phyloP scores from a whole-genome alignment of 1,284 basidiomycete genomes.

The Sporisorium exsertum region DNA sequence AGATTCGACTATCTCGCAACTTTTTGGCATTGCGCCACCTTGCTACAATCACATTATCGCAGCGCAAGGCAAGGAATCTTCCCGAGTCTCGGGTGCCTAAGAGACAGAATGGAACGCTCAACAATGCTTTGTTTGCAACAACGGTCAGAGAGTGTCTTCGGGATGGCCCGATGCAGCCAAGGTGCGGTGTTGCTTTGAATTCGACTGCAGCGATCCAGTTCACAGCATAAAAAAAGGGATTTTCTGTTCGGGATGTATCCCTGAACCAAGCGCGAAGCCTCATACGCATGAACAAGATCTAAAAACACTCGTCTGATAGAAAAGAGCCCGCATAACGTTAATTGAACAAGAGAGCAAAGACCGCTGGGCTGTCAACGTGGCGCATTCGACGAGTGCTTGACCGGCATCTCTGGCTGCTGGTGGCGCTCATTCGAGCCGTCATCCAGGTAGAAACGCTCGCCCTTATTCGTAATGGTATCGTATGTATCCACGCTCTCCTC shows the following conservation, averaged over 20 bases:
- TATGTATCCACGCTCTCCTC: slow-evolving; percentile 28
- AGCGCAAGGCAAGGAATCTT: too few species aligned
- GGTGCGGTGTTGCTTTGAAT: not conserved
- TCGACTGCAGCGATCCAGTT: slow-evolving; percentile 2
- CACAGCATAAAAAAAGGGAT: too few species aligned
- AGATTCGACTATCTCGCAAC: too few species aligned
- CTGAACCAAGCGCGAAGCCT: too few species aligned
- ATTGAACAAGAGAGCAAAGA: not conserved
- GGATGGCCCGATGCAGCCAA: not conserved
- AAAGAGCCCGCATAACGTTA: not conserved
- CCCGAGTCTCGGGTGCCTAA: too few species aligned
- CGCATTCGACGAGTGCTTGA: not conserved
- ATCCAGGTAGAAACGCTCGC: slow-evolving; percentile 16
- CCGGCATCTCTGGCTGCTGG: not conserved
- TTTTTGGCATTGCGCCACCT: too few species aligned
- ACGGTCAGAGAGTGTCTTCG: not conserved
- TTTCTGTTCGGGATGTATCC: too few species aligned
- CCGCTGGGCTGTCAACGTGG: not conserved
- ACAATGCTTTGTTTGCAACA: too few species aligned
- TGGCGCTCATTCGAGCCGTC: not conserved
- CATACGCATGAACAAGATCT: not conserved
- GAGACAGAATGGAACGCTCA: too few species aligned
- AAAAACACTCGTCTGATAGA: not conserved
- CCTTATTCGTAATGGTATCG: slow-evolving; percentile 14
- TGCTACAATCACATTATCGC: not conserved